phyloP scores from a whole-genome alignment of 2,329 filamentous ascomycete genomes.

The Lecanicillium sp. region DNA sequence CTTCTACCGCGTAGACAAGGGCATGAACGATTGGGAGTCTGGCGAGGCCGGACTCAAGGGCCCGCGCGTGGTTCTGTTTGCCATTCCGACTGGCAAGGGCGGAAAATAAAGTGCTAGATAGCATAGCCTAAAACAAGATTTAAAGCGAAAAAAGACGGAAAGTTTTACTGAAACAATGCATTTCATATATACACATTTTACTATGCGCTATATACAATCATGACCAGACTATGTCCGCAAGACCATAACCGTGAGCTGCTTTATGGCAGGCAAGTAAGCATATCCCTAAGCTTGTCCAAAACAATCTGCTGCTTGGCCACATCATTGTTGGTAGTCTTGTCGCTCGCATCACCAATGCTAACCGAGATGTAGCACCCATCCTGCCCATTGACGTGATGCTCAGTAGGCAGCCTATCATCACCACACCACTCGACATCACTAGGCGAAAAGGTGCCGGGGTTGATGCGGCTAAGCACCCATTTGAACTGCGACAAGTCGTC shows the following conservation, averaged over 20 bases:
- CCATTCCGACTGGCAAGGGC: conserved; percentile 47
- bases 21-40: conserved; percentile 38
- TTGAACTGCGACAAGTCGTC: conserved; percentile 44
- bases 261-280: conserved; percentile 20
- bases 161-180: not conserved
- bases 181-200: not conserved
- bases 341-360: conserved; percentile 50
- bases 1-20: conserved; percentile 79
- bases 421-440: conserved; percentile 52
- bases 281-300: conserved; percentile 21
- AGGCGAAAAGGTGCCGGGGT: conserved; percentile 41
- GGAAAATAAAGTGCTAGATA: conserved; percentile 23
- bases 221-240: no score
- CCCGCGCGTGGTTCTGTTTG: conserved; percentile 45
- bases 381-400: conserved; percentile 41
- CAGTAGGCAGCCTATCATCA: conserved; percentile 45
- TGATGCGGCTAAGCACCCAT: conserved; percentile 57
- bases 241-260: no score
- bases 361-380: conserved; percentile 53
- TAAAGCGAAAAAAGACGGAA: conserved; percentile 2
- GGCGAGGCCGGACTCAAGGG: conserved; percentile 40
- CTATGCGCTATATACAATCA: no score
- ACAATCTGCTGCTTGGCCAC: conserved; percentile 19
- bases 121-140: not conserved
- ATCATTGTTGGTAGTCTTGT: conserved; percentile 45